Evolutionary conservation across 2,329 filamentous ascomycete species (phyloP).

Genomic region (Diaporthe caulivora): DNA sequence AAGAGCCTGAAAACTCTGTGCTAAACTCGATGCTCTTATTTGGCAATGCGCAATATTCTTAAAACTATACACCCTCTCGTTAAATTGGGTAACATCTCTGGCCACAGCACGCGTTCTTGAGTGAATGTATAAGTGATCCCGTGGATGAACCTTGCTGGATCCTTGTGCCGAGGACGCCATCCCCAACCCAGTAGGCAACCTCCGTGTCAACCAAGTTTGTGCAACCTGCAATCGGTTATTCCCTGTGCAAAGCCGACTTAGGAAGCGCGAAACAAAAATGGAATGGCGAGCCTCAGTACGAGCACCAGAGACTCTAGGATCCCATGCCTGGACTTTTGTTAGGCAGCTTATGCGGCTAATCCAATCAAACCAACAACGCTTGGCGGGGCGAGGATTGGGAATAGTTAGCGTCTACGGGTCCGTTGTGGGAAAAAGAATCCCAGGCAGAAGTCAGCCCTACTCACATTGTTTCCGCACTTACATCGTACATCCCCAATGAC

Average conservation of each 20-base stretch:
- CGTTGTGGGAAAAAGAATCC: background rate
- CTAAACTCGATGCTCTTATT: background rate
- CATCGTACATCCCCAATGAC: background rate
- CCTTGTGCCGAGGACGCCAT: background rate
- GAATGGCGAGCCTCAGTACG: background rate
- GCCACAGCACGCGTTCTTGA: background rate
- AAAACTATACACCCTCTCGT: background rate
- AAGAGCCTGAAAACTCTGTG: background rate
- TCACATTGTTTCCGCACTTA: background rate
- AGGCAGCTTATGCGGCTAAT: slow-evolving; percentile 9
- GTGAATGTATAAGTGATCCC: background rate
- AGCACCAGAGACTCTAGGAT: background rate
- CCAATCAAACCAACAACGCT: background rate
- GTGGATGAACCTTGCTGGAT: background rate
- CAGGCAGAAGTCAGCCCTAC: slow-evolving; percentile 4
- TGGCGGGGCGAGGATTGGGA: slow-evolving; percentile 5
- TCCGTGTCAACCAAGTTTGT: background rate
- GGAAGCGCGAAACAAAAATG: too few relatives aligned
- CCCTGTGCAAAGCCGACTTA: background rate
- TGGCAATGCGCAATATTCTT: too few relatives aligned
- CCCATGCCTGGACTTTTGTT: background rate
- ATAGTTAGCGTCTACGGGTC: slow-evolving; percentile 4
- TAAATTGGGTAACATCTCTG: background rate
- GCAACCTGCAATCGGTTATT: background rate
- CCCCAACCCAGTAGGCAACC: background rate